Conservation (phyloP, 495 filamentous ascomycete species). For the Lepraria neglecta region DNA sequence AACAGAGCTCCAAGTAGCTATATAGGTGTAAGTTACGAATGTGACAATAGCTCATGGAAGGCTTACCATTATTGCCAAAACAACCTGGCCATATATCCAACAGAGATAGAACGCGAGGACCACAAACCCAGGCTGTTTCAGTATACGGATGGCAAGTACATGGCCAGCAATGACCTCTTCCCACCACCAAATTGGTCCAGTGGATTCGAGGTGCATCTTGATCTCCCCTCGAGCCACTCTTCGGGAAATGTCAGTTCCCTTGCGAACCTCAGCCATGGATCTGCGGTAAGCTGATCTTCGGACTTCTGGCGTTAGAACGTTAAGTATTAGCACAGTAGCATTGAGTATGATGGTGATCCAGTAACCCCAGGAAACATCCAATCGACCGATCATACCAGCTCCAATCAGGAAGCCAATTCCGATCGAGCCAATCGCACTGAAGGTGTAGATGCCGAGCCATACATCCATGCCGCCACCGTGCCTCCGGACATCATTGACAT, state of each 20-base stretch:
- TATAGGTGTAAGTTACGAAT: not conserved
- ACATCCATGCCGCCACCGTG: slow-evolving; percentile 70
- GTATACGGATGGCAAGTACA: slow-evolving; percentile 58
- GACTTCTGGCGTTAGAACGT: slow-evolving; percentile 60
- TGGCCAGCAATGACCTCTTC: slow-evolving; percentile 67
- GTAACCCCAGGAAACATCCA: slow-evolving; percentile 64
- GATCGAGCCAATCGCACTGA: slow-evolving; percentile 62
- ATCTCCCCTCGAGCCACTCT: slow-evolving; percentile 64
- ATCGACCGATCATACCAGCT: slow-evolving; percentile 53
- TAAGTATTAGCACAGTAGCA: slow-evolving; percentile 54
- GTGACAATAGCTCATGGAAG: not conserved
- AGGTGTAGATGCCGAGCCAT: slow-evolving; percentile 73
- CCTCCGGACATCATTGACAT: slow-evolving; percentile 55
- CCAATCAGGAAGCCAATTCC: slow-evolving; percentile 64
- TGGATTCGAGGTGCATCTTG: slow-evolving; percentile 63
- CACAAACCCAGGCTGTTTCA: slow-evolving; percentile 62
- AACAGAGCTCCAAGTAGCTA: slow-evolving; percentile 61
- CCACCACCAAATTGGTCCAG: slow-evolving; percentile 65
- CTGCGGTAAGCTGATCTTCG: slow-evolving; percentile 57
- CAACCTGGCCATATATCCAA: slow-evolving; percentile 72
- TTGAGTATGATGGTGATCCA: slow-evolving; percentile 61
- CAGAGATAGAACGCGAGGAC: slow-evolving; percentile 63
- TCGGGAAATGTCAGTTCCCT: slow-evolving; percentile 47
- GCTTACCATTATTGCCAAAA: slow-evolving; percentile 57
- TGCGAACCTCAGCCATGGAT: slow-evolving; percentile 56